Evolutionary conservation across 257 asterid species (phyloP), one percentile per base, ranked within the genome.

Genomic region (Solanum dulcamara): DNA sequence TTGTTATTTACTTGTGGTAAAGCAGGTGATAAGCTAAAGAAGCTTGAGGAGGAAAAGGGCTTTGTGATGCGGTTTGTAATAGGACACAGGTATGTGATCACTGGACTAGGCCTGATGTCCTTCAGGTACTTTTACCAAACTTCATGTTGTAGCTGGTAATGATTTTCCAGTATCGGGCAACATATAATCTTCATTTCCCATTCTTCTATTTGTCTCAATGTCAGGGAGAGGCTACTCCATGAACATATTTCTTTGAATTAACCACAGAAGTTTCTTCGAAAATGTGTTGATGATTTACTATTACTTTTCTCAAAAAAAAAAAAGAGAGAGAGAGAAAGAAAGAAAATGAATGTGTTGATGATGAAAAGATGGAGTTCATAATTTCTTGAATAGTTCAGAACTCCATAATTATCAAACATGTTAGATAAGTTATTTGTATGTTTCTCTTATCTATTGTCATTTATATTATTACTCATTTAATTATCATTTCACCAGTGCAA

Each of bases 21-120:
- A 53, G 75, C 84, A 92, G 95, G 95, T 59, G 93, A 87, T 37
- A 89, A 90, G 81, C 89, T 89, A 67, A 92, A 90, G 90, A 89
- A 88, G 88, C 92, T 92, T 10, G 95, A 92, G 88, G 92, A 90
- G 86, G 93, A 92, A 86, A 92, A 91, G 87, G 93, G 95, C 60
- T 90, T 90, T 46, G 85, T 91, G 68, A 85, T 90, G 62, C 92
- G 91, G 48, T 92, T 92, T 84, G 93, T 90, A 68, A 91, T 92
- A 87, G 94, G 95, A 82, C 93, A 91, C 89, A 89, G 93, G 95
- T 91, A 48, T 22, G 91, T 46, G 50, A 83, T 68, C 46, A 68
- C 53, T 53, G 42, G 51, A 14, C 30, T 33, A 46, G 3, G 48
- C 20, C 42, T 86, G 70, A 84, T 81, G 51, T 81, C 84, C 62